Conservation (phyloP, 805 yeast genomes). For the Candida succiphila region DNA sequence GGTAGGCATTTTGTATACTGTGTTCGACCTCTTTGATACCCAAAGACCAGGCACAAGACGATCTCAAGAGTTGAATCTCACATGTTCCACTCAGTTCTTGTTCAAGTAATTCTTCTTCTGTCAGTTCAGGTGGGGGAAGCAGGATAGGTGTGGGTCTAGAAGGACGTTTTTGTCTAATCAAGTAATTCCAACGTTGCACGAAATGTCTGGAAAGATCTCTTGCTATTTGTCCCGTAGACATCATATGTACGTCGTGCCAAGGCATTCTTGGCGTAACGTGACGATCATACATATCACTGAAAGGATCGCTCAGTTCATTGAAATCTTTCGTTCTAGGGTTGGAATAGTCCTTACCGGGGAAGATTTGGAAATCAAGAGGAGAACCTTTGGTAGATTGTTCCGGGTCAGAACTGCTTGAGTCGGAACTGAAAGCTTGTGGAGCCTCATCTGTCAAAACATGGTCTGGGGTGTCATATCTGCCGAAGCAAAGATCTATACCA, state of each 20-base stretch:
- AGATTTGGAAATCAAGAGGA: constrained; percentile 41
- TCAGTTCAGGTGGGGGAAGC: constrained; percentile 85
- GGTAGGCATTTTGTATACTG: constrained; percentile 87
- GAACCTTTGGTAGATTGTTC: constrained; percentile 5
- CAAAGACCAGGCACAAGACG: constrained; percentile 88
- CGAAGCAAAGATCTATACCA: constrained; percentile 92
- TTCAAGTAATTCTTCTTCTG: constrained; percentile 56
- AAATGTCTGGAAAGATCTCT: constrained; percentile 89
- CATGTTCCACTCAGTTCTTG: constrained; percentile 73
- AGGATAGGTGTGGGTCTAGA: constrained; percentile 87
- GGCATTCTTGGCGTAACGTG: constrained; percentile 86
- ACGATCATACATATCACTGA: constrained; percentile 87
- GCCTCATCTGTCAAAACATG: constrained; percentile 79
- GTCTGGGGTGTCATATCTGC: constrained; percentile 94
- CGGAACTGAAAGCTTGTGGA: constrained; percentile 19
- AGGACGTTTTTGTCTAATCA: constrained; percentile 87
- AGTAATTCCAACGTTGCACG: constrained; percentile 95
- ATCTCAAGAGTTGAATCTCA: constrained; percentile 82
- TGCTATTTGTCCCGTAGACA: constrained; percentile 89
- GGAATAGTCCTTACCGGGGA: constrained; percentile 97
- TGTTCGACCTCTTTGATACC: constrained; percentile 80
- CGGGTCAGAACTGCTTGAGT: too few relatives aligned
- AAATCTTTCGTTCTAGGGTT: constrained; percentile 93
- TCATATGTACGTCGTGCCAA: constrained; percentile 99
- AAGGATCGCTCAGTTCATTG: constrained; percentile 70